Percentiles rank a stretch among this genome's conserved stretches.
phyloP scores from a whole-genome alignment of 345 rosid species.

The Adansonia digitata region DNA sequence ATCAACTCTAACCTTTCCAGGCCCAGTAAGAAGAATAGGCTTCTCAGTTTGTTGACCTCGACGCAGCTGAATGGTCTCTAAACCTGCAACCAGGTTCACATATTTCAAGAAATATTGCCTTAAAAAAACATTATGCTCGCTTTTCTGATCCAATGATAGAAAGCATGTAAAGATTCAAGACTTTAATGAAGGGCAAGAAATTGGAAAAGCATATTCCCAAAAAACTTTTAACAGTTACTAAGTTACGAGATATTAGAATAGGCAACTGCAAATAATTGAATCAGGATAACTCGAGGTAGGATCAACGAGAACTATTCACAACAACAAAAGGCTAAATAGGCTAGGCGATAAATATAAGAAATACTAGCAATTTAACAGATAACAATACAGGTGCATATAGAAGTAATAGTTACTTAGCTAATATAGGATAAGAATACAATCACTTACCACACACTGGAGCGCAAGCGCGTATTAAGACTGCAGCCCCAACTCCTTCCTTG shows the following conservation, averaged over 20 bases:
- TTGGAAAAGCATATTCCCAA: not conserved
- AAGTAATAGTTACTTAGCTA: not conserved
- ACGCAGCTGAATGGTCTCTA: conserved; percentile 82
- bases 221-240: not conserved
- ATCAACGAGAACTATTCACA: not conserved
- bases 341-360: not conserved
- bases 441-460: conserved; percentile 74
- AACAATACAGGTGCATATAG: not conserved
- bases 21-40: conserved; percentile 78
- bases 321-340: not conserved
- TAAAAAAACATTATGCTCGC: not conserved
- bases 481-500: conserved; percentile 84
- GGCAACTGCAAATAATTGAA: not conserved
- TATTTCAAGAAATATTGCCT: not conserved
- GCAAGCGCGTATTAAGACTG: conserved; percentile 78
- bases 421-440: not conserved
- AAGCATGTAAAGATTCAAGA: not conserved
- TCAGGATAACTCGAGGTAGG: not conserved
- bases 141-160: conserved; percentile 7
- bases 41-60: conserved; percentile 74
- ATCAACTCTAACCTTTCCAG: conserved; percentile 68
- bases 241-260: not conserved
- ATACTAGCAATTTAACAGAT: not conserved
- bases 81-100: conserved; percentile 38
- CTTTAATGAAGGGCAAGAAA: not conserved